Evolutionary conservation across 2,329 filamentous ascomycete genomes (phyloP).

Genomic region (Incumbomyces lentus): DNA sequence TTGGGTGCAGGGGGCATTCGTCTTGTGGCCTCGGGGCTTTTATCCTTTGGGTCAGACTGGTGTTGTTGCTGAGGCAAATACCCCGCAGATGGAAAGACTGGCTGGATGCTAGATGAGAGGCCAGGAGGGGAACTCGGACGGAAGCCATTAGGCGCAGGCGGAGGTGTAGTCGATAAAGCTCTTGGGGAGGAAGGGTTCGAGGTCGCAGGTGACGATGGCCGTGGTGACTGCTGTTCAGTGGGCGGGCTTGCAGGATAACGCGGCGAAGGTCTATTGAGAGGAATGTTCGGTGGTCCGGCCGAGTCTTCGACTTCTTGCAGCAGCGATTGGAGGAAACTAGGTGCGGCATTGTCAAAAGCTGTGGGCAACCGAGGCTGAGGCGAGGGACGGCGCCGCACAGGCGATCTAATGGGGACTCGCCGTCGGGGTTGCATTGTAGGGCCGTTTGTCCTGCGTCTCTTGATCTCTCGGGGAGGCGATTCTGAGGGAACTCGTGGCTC

Average conservation of each 20-base stretch:
- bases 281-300: slow-evolving; percentile 28
- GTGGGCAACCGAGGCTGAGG: slow-evolving; percentile 12
- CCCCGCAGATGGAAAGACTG: slow-evolving; percentile 63
- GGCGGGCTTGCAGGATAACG: slow-evolving; percentile 23
- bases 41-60: slow-evolving; percentile 21
- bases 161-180: slow-evolving; percentile 30
- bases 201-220: slow-evolving; percentile 33
- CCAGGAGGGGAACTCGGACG: slow-evolving; percentile 58
- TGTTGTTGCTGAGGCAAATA: slow-evolving; percentile 56
- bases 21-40: background rate
- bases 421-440: slow-evolving; percentile 9
- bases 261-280: slow-evolving; percentile 16
- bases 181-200: slow-evolving; percentile 32
- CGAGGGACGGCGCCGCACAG: slow-evolving; percentile 21
- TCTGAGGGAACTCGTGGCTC: slow-evolving; percentile 40
- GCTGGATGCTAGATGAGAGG: slow-evolving; percentile 61
- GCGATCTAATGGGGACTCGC: slow-evolving; percentile 1
- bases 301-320: slow-evolving; percentile 73
- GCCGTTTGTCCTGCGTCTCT: slow-evolving; percentile 16
- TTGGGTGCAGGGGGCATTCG: slow-evolving; percentile 8
- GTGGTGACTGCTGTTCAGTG: slow-evolving; percentile 29
- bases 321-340: slow-evolving; percentile 76
- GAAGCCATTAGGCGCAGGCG: slow-evolving; percentile 30
- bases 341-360: slow-evolving; percentile 38
- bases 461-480: slow-evolving; percentile 11